Evolutionary conservation across 2,329 filamentous ascomycete genomes (phyloP).

Genomic region (Sclerotinia glacialis): DNA sequence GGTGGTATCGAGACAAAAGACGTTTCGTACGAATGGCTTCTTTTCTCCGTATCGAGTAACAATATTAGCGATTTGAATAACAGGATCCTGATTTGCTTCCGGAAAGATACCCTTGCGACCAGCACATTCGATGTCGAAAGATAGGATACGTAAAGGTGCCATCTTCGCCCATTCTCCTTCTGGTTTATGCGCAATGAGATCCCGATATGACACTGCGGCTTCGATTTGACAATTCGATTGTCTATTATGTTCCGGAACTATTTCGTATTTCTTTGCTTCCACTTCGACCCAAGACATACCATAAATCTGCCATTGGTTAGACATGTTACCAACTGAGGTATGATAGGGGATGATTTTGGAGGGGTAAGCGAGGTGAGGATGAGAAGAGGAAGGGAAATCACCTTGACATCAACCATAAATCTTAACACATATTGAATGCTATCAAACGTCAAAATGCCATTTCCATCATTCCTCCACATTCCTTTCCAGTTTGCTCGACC

Average conservation of each 20-base stretch:
- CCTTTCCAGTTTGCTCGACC: slow-evolving; percentile 84
- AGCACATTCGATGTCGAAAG: slow-evolving; percentile 98
- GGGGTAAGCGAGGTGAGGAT: background rate
- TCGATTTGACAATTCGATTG: slow-evolving; percentile 98
- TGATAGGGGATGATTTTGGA: background rate
- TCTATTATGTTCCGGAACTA: slow-evolving; percentile 63
- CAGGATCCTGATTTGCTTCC: slow-evolving; percentile 84
- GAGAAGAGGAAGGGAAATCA: slow-evolving; percentile 41
- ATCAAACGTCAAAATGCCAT: slow-evolving; percentile 85
- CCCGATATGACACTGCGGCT: slow-evolving; percentile 75
- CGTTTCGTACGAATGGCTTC: slow-evolving; percentile 93
- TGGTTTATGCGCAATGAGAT: slow-evolving; percentile 82
- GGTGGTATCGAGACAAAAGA: slow-evolving; percentile 91
- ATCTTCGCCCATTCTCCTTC: slow-evolving; percentile 98
- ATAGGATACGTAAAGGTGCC: slow-evolving; percentile 87
- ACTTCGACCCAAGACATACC: slow-evolving; percentile 99
- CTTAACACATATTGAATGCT: slow-evolving; percentile 91
- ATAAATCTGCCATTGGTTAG: slow-evolving; percentile 55
- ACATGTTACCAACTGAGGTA: background rate
- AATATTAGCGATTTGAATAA: slow-evolving; percentile 97
- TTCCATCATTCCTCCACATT: slow-evolving; percentile 71
- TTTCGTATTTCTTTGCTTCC: slow-evolving; percentile 67
- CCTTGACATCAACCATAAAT: slow-evolving; percentile 97
- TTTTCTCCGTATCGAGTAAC: slow-evolving; percentile 93
- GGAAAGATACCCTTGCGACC: slow-evolving; percentile 97